A percentile compares a stretch with the other conserved stretches of the same genome.
These are phyloP conservation scores for Tylopilus subfusipes DNA, from an alignment of 768 basidiomycete species.

Conservation along the genomic window DNA sequence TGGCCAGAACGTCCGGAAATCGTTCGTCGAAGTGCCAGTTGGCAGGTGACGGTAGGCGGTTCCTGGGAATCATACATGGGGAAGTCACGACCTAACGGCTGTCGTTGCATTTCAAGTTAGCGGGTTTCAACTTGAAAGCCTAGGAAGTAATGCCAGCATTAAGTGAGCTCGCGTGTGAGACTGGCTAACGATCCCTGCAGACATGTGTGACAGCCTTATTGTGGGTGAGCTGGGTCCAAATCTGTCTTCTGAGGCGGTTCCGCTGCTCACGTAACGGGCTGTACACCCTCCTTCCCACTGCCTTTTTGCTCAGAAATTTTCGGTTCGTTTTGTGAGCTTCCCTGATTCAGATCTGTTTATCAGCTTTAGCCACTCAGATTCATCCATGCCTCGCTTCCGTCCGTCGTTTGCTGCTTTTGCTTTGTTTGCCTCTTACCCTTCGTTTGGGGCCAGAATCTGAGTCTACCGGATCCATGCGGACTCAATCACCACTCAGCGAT, in stretches of 20 bases:
- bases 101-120: neutral
- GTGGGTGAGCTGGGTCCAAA: constrained; percentile 8
- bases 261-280: constrained; percentile 31
- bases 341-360: constrained; percentile 16
- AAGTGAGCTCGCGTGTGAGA: constrained; percentile 9
- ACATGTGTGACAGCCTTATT: neutral
- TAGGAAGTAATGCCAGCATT: constrained; percentile 2
- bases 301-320: constrained; percentile 18
- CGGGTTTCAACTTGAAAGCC: constrained; percentile 8
- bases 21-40: no score
- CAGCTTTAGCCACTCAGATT: constrained; percentile 11
- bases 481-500: constrained; percentile 30
- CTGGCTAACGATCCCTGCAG: neutral
- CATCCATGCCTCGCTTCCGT: constrained; percentile 15
- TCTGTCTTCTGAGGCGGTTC: constrained; percentile 21
- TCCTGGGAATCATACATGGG: constrained; percentile 18
- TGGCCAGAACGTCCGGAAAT: no score
- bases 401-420: constrained; percentile 7
- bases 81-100: neutral
- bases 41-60: constrained; percentile 6
- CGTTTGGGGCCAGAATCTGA: constrained; percentile 21
- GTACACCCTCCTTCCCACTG: constrained; percentile 18
- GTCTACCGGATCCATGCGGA: constrained; percentile 22
- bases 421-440: constrained; percentile 11
- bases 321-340: constrained; percentile 14